These are phyloP conservation scores for Solanum aculeatissimum DNA, from an alignment of 305 asterid genomes.

Conservation along the genomic window DNA sequence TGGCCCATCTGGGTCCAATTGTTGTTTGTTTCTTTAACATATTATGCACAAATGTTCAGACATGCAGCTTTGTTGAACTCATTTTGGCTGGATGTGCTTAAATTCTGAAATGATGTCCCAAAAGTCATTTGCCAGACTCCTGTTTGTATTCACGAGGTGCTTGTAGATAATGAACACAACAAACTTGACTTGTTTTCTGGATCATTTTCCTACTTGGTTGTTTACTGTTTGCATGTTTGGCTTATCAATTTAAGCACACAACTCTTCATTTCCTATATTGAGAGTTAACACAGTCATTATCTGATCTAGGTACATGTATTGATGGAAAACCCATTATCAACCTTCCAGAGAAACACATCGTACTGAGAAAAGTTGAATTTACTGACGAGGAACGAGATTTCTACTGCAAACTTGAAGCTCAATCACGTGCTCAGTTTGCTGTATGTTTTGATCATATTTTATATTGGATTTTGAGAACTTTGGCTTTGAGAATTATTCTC, in stretches of 20 bases:
- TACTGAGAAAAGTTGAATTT: conserved; percentile 70
- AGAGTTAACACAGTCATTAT: neutral
- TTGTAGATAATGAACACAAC: neutral
- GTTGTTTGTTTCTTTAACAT: neutral
- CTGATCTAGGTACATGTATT: conserved; percentile 52
- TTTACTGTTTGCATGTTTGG: neutral
- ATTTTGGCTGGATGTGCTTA: neutral
- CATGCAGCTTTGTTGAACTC: neutral
- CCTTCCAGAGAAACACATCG: conserved; percentile 78
- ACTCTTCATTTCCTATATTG: neutral
- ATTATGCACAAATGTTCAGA: neutral
- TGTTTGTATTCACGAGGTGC: neutral
- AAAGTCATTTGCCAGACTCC: neutral
- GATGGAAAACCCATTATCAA: conserved; percentile 90
- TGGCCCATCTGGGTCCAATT: neutral
- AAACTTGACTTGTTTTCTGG: neutral
- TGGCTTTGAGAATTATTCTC: conserved; percentile 3
- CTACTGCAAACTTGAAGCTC: conserved; percentile 83
- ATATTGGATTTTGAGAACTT: neutral
- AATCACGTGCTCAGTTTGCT: conserved; percentile 93
- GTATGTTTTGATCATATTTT: conserved; percentile 35
- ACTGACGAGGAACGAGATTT: conserved; percentile 78
- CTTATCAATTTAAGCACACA: neutral
- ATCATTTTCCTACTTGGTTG: neutral
- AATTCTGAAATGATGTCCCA: neutral